A percentile compares a stretch with the other conserved stretches of the same genome.
Conservation (phyloP, 179 eudicot genomes). For the Beta lomatogona region DNA sequence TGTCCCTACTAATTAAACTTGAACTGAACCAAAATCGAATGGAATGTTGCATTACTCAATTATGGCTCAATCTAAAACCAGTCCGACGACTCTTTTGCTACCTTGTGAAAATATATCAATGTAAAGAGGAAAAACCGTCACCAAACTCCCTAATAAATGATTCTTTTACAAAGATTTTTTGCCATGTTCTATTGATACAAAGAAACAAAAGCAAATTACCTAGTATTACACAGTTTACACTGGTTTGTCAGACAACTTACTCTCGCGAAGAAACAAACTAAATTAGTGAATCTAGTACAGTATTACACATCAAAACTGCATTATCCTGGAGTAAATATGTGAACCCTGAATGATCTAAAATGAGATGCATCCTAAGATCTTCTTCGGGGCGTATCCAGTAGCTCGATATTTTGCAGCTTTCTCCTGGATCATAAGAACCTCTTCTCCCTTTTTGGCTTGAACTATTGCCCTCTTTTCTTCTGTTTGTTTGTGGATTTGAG, state of each 20-base stretch:
- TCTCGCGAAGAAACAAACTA: neutral
- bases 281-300: conserved; percentile 2
- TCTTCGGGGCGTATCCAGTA: conserved; percentile 66
- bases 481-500: conserved; percentile 70
- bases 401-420: conserved; percentile 81
- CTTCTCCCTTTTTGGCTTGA: conserved; percentile 68
- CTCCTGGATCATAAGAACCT: conserved; percentile 67
- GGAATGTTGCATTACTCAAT: too few relatives aligned
- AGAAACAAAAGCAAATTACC: neutral
- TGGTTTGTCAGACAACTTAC: neutral
- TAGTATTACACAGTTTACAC: neutral
- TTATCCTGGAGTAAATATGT: neutral
- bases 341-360: conserved; percentile 28
- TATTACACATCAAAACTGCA: conserved; percentile 1
- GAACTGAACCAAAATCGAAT: too few relatives aligned
- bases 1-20: too few relatives aligned
- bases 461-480: conserved; percentile 84
- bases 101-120: too few relatives aligned
- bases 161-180: too few relatives aligned
- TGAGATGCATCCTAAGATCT: conserved; percentile 63
- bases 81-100: too few relatives aligned
- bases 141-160: too few relatives aligned
- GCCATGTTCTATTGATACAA: neutral
- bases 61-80: too few relatives aligned
- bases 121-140: too few relatives aligned